Evolutionary conservation across 345 rosid genomes (phyloP), one percentile per base, ranked within the genome.

Genomic region (Hirschfeldia incana): DNA sequence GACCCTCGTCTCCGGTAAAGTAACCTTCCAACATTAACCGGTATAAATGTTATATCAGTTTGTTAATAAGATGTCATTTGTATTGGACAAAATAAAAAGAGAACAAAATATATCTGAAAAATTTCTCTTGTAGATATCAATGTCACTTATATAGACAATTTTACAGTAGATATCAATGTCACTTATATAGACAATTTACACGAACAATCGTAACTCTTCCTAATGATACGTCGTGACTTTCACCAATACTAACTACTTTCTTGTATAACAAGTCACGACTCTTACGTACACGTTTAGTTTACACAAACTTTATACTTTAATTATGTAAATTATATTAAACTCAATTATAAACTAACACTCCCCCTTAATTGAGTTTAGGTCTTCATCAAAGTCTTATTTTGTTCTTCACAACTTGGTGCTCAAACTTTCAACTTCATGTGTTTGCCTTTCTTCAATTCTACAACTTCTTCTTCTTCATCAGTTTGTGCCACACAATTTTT

Each of bases 1-100:
- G 80, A 92, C 61, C 97, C 97, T 49, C 16, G 67, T 76, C 92
- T 90, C 84, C 86, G 86, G 97, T 92, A 33, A 79, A 87, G 84
- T 21, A 60, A 62, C 55, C 16, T 77, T 13, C 37, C 36, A 17
- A 59, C 46, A 3, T 44, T 12, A 49, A 49, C 17, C 17, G 17
- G 57, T 49, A 49, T 5, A 8, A 49, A n/a, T 49, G 16, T 13
- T 4, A 49, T 49, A 49, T 13, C 57, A 5, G 17, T 4, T 49
- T 49, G 51, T 55, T 16, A 32, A 44, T 16, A 30, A 28, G 5
- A 46, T 9, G 2, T 77, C 21, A 21, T 21, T n/a, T n/a, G n/a
- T 21, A 21, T 21, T 21, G 21, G 21, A 21, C 21, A 21, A 21
- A 21, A 21, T 21, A 21, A 21, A 21, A 21, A 21, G 21, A 21